Percentiles rank a stretch among this genome's conserved stretches.
These are phyloP conservation scores for Lachancea dasiensis DNA, from an alignment of 805 yeast species.

Conservation along the genomic window DNA sequence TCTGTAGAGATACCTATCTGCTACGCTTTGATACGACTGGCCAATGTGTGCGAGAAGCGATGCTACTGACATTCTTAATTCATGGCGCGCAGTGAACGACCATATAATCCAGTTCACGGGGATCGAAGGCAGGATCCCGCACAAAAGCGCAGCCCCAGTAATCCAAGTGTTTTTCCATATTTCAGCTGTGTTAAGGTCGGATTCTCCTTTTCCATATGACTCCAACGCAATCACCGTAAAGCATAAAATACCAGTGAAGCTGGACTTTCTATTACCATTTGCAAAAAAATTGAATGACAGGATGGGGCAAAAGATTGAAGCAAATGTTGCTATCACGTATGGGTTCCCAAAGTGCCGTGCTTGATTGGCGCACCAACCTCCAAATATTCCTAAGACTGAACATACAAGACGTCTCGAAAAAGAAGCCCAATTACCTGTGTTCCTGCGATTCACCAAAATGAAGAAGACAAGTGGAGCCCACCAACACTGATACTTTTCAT, in stretches of 20 bases:
- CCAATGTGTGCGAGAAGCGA: constrained; percentile 38
- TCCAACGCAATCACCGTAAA: constrained; percentile 38
- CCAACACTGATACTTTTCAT: constrained; percentile 37
- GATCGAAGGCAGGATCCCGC: constrained; percentile 36
- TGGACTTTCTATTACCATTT: constrained; percentile 39
- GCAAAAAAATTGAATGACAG: constrained; percentile 33
- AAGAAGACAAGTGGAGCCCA: constrained; percentile 38
- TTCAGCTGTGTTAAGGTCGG: constrained; percentile 15
- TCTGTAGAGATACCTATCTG: constrained; percentile 44
- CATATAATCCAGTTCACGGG: constrained; percentile 41
- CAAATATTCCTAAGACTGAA: constrained; percentile 38
- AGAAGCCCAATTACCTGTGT: constrained; percentile 34
- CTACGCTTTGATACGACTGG: constrained; percentile 42
- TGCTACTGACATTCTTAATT: constrained; percentile 36
- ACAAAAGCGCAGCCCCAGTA: constrained; percentile 34
- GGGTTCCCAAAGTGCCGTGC: constrained; percentile 35
- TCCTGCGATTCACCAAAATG: constrained; percentile 38
- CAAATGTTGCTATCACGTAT: constrained; percentile 38
- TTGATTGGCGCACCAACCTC: constrained; percentile 44
- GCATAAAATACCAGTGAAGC: constrained; percentile 36
- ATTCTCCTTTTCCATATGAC: constrained; percentile 19
- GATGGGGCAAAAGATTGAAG: constrained; percentile 33
- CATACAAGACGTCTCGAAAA: constrained; percentile 31
- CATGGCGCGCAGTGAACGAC: constrained; percentile 43
- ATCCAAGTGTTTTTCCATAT: constrained; percentile 39